phyloP scores from a whole-genome alignment of 371 early-diverging fungal species.

The Rhizopus arrhizus region DNA sequence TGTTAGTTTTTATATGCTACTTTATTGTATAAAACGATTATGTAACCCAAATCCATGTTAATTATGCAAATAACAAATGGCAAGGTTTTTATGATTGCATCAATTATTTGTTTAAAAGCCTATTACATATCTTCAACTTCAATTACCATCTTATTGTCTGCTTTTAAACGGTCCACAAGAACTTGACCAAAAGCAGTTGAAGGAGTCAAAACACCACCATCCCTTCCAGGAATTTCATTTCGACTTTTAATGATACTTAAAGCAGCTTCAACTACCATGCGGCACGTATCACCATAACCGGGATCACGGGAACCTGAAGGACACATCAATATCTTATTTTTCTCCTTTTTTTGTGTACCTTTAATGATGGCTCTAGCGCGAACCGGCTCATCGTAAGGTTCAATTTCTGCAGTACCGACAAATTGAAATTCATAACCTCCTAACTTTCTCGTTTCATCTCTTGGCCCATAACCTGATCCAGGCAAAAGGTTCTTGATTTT shows the following conservation, averaged over 20 bases:
- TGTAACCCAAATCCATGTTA: too few relatives aligned
- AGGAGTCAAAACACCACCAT: constrained; percentile 73
- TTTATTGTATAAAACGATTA: too few relatives aligned
- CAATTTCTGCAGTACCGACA: constrained; percentile 49
- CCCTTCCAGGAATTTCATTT: constrained; percentile 52
- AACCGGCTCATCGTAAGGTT: constrained; percentile 46
- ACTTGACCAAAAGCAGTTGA: constrained; percentile 72
- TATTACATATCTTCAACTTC: constrained; percentile 43
- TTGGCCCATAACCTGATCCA: constrained; percentile 66
- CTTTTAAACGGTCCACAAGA: constrained; percentile 62
- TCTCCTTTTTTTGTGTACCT: constrained; percentile 29
- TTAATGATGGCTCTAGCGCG: constrained; percentile 60
- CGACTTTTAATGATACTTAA: constrained; percentile 55
- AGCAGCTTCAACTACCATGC: constrained; percentile 66
- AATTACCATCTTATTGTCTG: constrained; percentile 57
- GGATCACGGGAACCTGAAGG: constrained; percentile 61
- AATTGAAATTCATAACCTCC: constrained; percentile 53
- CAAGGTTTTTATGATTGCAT: too few relatives aligned
- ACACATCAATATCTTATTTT: background rate
- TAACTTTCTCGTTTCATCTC: constrained; percentile 45
- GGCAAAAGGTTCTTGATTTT: constrained; percentile 53
- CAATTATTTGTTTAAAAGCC: too few relatives aligned
- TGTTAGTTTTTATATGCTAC: too few relatives aligned
- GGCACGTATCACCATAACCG: constrained; percentile 75
- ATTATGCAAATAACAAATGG: too few relatives aligned